Conservation (phyloP, 2,329 filamentous ascomycete genomes). For the Gaeumannomyces sp. region DNA sequence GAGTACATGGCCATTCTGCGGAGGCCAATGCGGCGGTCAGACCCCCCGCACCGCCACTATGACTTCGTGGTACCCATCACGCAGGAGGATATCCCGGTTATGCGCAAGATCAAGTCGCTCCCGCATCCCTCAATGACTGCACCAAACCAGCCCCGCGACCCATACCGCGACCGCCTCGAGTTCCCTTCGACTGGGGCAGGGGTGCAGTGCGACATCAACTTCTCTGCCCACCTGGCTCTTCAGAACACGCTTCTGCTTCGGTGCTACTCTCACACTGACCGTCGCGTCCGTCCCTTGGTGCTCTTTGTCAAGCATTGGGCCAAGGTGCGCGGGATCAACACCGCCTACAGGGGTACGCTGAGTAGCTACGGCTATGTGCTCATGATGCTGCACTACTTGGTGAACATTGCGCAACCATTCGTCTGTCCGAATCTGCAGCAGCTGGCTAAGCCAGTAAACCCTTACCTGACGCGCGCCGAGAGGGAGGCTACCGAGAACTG, state of each 20-base stretch:
- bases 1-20: constrained; percentile 47
- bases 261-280: constrained; percentile 75
- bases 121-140: constrained; percentile 43
- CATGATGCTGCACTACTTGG: constrained; percentile 86
- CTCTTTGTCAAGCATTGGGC: constrained; percentile 90
- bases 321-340: constrained; percentile 78
- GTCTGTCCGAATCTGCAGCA: constrained; percentile 79
- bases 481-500: constrained; percentile 39
- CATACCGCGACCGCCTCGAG: constrained; percentile 58
- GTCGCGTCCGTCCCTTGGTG: constrained; percentile 70
- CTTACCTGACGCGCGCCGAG: constrained; percentile 29
- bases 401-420: constrained; percentile 74
- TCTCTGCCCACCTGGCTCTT: constrained; percentile 74
- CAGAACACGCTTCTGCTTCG: constrained; percentile 79
- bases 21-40: constrained; percentile 23
- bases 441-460: constrained; percentile 37
- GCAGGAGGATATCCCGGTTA: constrained; percentile 24
- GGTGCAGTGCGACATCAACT: constrained; percentile 91
- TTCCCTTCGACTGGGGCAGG: constrained; percentile 71
- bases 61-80: constrained; percentile 34
- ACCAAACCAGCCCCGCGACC: constrained; percentile 46
- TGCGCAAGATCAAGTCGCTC: constrained; percentile 39
- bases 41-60: constrained; percentile 15
- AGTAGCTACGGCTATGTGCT: constrained; percentile 88
- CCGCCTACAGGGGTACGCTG: constrained; percentile 76